Evolutionary conservation across 106 monocot genomes (phyloP).

Genomic region (Acorus calamus): DNA sequence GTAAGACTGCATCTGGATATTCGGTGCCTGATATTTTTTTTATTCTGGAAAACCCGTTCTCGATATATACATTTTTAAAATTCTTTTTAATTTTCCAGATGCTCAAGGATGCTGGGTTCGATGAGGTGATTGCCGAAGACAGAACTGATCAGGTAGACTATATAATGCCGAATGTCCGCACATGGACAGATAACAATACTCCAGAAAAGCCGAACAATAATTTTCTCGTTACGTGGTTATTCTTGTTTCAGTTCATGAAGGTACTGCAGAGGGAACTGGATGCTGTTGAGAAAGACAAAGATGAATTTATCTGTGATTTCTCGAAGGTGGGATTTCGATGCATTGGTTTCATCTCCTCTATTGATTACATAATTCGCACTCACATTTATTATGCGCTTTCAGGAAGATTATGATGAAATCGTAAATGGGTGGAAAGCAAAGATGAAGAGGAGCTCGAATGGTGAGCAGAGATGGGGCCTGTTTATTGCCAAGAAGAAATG

Average conservation of each 20-base stretch:
- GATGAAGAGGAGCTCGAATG: conserved; percentile 62
- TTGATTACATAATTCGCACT: background rate
- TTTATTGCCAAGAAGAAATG: conserved; percentile 62
- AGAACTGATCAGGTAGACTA: conserved; percentile 72
- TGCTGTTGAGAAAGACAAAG: conserved; percentile 54
- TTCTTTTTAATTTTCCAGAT: conserved; percentile 29
- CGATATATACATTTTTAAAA: background rate
- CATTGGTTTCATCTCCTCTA: background rate
- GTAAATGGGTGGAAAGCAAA: conserved; percentile 90
- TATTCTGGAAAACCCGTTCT: background rate
- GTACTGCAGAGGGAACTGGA: conserved; percentile 73
- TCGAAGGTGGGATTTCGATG: conserved; percentile 41
- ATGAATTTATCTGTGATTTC: conserved; percentile 70
- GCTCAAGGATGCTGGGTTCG: conserved; percentile 79
- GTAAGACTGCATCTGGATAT: conserved; percentile 13
- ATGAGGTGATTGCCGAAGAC: conserved; percentile 79
- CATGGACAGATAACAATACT: too few relatives aligned
- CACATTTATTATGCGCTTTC: background rate
- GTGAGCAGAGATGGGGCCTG: conserved; percentile 90
- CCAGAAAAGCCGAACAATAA: background rate
- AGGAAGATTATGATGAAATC: conserved; percentile 91
- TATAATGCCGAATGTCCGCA: background rate
- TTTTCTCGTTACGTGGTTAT: conserved; percentile 2
- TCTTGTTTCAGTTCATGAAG: conserved; percentile 44
- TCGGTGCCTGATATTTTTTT: background rate